Evolutionary conservation across 192 early-diverging fungal genomes (phyloP), one percentile per base, ranked within the genome.

Genomic region (Coemansia sp.): DNA sequence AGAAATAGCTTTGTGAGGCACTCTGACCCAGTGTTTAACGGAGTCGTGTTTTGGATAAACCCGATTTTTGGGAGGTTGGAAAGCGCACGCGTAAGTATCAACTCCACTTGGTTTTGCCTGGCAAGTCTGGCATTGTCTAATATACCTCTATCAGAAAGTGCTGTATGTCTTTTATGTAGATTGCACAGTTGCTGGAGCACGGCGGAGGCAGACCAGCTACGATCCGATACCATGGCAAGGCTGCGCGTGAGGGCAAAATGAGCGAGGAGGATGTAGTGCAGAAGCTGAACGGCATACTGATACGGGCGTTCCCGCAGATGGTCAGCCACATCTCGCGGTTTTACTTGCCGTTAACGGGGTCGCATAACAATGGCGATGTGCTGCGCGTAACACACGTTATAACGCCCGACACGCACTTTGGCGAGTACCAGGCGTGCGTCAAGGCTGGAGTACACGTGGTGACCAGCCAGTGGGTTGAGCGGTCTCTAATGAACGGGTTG

Each of bases 1-100:
- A 67, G 73, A 40, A 45, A 76, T 17, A 46, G 33, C 67, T 81
- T 81, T 73, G 71, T 73, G 24, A 63, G 70, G 21, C 16, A 40
- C 27, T 34, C 71, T 3, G 66, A 76, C 48, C 74, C 74, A 4
- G 50, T 77, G 24, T 82, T 82, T 45, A 63, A 61, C 50, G 68
- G 59, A 11, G 71, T 82, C 2, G 79, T 82, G 36, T 82, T 66
- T 59, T 82, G 79, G 79, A 74, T 82, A 36, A 82, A 74, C 42
- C 79, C 79, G 1, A 57, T 53, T 5, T 54, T 68, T 10, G 69
- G 74, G 3, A 16, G 11, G 8, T 36, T 14, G 10, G 70, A 77
- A 37, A 64, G 71, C 21, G 27, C 42, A 10, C 59, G 70, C 63
- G 77, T 79, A 79, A 67, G 77, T 64, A 24, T 16, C 16, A 21